phyloP scores from a whole-genome alignment of 1,284 basidiomycete species.

The Pseudozyma thailandica region DNA sequence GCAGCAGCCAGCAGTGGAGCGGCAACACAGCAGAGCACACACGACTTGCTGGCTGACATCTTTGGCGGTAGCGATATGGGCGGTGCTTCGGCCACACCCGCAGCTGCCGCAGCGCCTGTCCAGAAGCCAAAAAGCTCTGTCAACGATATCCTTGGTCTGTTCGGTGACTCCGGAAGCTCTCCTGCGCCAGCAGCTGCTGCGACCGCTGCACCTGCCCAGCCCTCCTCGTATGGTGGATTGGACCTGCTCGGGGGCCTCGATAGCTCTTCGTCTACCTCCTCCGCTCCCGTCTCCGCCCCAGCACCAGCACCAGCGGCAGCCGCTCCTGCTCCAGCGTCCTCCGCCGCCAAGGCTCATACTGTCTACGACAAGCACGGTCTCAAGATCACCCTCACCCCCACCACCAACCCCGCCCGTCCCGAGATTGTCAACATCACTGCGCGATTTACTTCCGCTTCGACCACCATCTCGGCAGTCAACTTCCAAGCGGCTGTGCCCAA shows the following conservation, averaged over 20 bases:
- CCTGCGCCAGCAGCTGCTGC: conserved; percentile 66
- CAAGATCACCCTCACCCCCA: conserved; percentile 87
- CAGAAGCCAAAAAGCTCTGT: conserved; percentile 73
- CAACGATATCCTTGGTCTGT: conserved; percentile 91
- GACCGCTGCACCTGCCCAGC: conserved; percentile 23
- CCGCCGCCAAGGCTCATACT: conserved; percentile 74
- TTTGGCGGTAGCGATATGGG: conserved; percentile 75
- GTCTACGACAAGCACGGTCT: conserved; percentile 93
- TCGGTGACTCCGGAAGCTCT: conserved; percentile 72
- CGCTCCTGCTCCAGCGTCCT: conserved; percentile 64
- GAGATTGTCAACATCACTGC: conserved; percentile 91
- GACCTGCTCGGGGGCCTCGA: conserved; percentile 64
- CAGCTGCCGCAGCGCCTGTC: conserved; percentile 28
- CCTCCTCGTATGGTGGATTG: conserved; percentile 39
- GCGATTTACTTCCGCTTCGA: conserved; percentile 79
- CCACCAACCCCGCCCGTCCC: conserved; percentile 79
- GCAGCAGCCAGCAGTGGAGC: conserved; percentile 10
- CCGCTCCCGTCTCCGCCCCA: conserved; percentile 71
- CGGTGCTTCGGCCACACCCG: conserved; percentile 69
- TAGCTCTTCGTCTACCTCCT: conserved; percentile 13
- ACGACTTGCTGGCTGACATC: conserved; percentile 91
- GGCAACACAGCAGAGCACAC: conserved; percentile 74
- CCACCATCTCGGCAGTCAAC: conserved; percentile 73
- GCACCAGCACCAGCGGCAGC: conserved; percentile 72
- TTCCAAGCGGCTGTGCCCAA: conserved; percentile 99